Evolutionary conservation across 345 rosid species (phyloP).

Genomic region (Sisymbrium altissimum): DNA sequence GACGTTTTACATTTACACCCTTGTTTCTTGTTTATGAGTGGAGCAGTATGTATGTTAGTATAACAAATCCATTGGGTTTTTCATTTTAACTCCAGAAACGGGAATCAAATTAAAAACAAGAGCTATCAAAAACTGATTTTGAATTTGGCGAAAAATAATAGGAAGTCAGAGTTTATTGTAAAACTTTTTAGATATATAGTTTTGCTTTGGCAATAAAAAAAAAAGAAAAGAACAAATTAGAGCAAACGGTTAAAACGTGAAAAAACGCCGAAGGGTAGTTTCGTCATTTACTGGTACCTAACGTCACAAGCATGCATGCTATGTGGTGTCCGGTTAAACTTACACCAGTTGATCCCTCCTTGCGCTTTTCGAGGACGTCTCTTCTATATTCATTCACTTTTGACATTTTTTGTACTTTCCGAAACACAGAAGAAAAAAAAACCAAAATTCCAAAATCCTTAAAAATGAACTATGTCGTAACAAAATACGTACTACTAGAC

Average conservation of each 20-base stretch:
- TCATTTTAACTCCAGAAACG: neutral
- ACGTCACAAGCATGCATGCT: neutral
- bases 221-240: too few species aligned
- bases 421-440: neutral
- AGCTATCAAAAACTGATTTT: neutral
- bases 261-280: neutral
- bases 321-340: neutral
- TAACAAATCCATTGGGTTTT: neutral
- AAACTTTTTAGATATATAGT: too few species aligned
- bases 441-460: too few species aligned
- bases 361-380: neutral
- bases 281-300: neutral
- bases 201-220: too few species aligned
- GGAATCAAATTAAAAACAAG: neutral
- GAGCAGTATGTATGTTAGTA: neutral
- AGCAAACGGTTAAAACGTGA: neutral
- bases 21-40: neutral
- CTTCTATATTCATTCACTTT: neutral
- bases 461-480: too few species aligned
- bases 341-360: neutral
- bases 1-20: neutral
- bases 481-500: too few species aligned
- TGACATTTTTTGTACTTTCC: neutral
- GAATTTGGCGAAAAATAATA: too few species aligned
- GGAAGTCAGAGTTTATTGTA: too few species aligned